A percentile compares a stretch with the other conserved stretches of the same genome.
Evolutionary conservation across 805 yeast genomes (phyloP).

Genomic region (Candida odintsovae): DNA sequence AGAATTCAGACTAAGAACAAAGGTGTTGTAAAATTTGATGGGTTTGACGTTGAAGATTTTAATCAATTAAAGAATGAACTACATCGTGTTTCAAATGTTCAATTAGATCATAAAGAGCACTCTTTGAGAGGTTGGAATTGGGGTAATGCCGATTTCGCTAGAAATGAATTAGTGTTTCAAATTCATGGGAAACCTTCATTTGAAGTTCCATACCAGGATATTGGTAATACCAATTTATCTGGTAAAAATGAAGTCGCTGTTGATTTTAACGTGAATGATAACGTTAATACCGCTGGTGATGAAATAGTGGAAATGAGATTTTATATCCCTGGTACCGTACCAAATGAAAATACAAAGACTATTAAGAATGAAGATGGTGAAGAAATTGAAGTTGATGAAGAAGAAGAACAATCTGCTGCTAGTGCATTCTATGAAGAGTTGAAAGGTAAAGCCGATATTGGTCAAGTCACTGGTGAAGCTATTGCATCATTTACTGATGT

Average conservation of each 20-base stretch:
- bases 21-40: conserved; percentile 85
- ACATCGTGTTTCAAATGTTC: conserved; percentile 66
- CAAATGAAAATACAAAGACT: conserved; percentile 23
- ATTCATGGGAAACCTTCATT: conserved; percentile 86
- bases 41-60: conserved; percentile 83
- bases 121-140: conserved; percentile 98
- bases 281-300: conserved; percentile 74
- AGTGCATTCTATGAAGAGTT: conserved; percentile 83
- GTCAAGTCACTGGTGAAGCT: conserved; percentile 91
- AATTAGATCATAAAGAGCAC: conserved; percentile 82
- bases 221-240: conserved; percentile 81
- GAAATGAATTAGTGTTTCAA: conserved; percentile 83
- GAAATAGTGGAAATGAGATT: conserved; percentile 93
- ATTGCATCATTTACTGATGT: conserved; percentile 90
- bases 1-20: conserved; percentile 83
- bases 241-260: conserved; percentile 92
- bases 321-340: conserved; percentile 82
- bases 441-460: conserved; percentile 90
- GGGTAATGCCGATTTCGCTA: conserved; percentile 91
- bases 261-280: conserved; percentile 62
- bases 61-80: conserved; percentile 76
- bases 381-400: conserved; percentile 26
- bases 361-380: conserved; percentile 27
- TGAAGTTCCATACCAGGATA: conserved; percentile 79
- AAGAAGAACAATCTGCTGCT: conserved; percentile 61